phyloP scores from a whole-genome alignment of 78 protist genomes.

The Tieghemostelium lacteum region DNA sequence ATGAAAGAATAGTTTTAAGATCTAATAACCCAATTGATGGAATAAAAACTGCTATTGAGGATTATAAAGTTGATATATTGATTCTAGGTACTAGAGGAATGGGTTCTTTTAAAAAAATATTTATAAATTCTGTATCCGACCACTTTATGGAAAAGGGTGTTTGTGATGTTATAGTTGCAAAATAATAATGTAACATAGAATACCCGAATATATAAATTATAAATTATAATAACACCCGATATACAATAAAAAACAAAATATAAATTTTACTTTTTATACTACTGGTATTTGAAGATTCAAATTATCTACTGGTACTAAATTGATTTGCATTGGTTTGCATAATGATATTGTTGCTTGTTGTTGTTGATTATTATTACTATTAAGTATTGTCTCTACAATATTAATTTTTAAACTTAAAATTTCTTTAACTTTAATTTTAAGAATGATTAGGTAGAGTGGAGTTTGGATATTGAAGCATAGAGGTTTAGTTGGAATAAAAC shows the following conservation, averaged over 20 bases:
- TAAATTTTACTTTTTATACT: background rate
- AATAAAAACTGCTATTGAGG: slow-evolving; percentile 3
- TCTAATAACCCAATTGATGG: slow-evolving; percentile 2
- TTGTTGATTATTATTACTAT: background rate
- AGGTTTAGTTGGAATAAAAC: slow-evolving; percentile 55
- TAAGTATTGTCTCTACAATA: slow-evolving; percentile 25
- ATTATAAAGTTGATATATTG: slow-evolving; percentile 27
- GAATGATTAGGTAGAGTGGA: slow-evolving; percentile 1
- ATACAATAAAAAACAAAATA: background rate
- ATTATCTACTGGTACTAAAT: slow-evolving; percentile 20
- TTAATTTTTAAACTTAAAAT: slow-evolving; percentile 14
- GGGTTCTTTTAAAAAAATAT: slow-evolving; percentile 25
- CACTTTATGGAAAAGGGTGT: slow-evolving; percentile 3
- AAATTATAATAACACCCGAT: too few species aligned
- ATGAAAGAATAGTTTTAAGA: slow-evolving; percentile 35
- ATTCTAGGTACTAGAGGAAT: slow-evolving; percentile 50
- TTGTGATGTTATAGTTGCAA: slow-evolving; percentile 44
- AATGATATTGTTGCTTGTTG: slow-evolving; percentile 7
- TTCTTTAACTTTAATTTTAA: background rate
- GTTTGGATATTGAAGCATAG: slow-evolving; percentile 24
- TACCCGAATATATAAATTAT: too few species aligned
- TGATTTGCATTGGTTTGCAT: background rate
- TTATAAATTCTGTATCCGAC: slow-evolving; percentile 12
- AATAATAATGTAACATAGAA: background rate
- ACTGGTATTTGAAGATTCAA: background rate